Base-by-base conservation (phyloP, 495 filamentous ascomycete genomes). In the Apiosordaria backusii region DNA sequence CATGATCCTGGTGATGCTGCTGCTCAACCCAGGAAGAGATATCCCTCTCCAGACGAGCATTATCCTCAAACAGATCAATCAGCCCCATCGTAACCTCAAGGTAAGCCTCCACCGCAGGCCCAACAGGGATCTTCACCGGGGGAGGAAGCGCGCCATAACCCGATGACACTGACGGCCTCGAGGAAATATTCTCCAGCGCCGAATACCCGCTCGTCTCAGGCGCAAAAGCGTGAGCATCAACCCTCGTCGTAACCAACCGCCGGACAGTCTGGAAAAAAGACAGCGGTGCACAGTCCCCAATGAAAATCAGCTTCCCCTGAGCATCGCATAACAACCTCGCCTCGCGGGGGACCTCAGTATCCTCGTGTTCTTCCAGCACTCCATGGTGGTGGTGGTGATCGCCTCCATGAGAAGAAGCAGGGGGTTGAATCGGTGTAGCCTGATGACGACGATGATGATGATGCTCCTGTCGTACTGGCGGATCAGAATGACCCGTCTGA, bases 191-290 rank as follows among this genome's bases (percentile, higher is more conserved):
- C 66, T 90, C 88, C n/a, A 87, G 74, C 75, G 89, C 87, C 2
- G 85, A 86, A 70, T 89, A 85, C 16, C 87, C 83, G 24, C 83
- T 83, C 9, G 84, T 88, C 67, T 89, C 86, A 25, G 86, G 83
- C 2, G 86, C 86, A 54, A 91, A 90, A 16, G 84, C 82, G 52
- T 86, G 84, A 2, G 83, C 78, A 22, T 88, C 88, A 35, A 87
- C 84, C 3, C 83, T 81, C 9, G 83, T 83, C 7, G 84, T 85
- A n/a, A 91, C 87, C 26, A 91, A 85, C 53, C 87, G 81, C 5
- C 88, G 86, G 50, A 90, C 80, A 23, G 87, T 86, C 72, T 90
- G 88, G 65, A 90, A 79, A 68, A 89, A 88, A 0, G 88, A 89
- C 27, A 90, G 77, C 52, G 86, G 87, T 16, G 88, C 88, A 15